A percentile compares a stretch with the other conserved stretches of the same genome.
Evolutionary conservation across 352 stramenopile genomes (phyloP).

Genomic region (Phytopythium boreale): DNA sequence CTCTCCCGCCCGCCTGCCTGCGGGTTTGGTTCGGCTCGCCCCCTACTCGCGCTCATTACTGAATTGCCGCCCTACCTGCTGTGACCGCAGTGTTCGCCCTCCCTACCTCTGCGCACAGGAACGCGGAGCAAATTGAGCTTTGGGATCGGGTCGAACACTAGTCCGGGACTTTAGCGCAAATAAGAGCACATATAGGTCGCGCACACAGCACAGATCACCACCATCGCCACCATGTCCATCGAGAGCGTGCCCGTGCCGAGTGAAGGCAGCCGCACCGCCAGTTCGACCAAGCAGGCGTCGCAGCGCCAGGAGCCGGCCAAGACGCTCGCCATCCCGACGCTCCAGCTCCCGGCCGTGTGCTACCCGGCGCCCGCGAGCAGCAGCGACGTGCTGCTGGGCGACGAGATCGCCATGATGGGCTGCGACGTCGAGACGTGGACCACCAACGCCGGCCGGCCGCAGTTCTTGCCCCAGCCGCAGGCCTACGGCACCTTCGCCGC

Average conservation of each 20-base stretch:
- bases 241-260: slow-evolving; percentile 25
- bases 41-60: slow-evolving; percentile 6
- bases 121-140: neutral
- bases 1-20: neutral
- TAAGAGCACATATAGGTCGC: neutral
- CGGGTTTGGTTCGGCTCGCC: neutral
- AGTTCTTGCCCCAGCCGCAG: slow-evolving; percentile 23
- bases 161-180: neutral
- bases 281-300: slow-evolving; percentile 3
- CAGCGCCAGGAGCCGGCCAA: neutral
- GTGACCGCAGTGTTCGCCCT: neutral
- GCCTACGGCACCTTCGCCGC: slow-evolving; percentile 32
- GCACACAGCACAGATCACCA: too few species aligned
- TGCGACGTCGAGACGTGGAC: slow-evolving; percentile 59
- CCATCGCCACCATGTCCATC: too few species aligned
- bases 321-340: slow-evolving; percentile 16
- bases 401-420: slow-evolving; percentile 70
- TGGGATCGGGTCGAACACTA: neutral
- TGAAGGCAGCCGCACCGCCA: slow-evolving; percentile 7
- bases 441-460: slow-evolving; percentile 23
- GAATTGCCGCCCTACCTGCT: slow-evolving; percentile 5
- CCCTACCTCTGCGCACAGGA: slow-evolving; percentile 3
- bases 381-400: slow-evolving; percentile 54
- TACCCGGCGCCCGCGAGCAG: neutral
- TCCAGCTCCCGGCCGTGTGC: slow-evolving; percentile 22